These are phyloP conservation scores for Biscogniauxia sp. DNA, from an alignment of 2,329 filamentous ascomycete species.

Conservation along the genomic window DNA sequence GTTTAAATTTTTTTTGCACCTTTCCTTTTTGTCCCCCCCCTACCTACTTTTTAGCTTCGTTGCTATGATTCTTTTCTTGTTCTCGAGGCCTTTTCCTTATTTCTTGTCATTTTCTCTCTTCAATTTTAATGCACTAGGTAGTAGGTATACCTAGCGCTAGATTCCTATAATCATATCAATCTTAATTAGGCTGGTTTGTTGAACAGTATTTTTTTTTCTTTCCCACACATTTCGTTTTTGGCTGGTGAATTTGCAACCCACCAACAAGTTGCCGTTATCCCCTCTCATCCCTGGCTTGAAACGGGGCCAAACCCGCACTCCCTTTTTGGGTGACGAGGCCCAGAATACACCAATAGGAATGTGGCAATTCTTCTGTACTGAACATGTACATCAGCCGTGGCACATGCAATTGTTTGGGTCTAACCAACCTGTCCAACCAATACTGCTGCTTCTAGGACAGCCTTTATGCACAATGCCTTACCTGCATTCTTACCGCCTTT, in stretches of 20 bases:
- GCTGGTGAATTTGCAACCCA: neutral
- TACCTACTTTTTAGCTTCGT: neutral
- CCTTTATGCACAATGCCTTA: slow-evolving; percentile 23
- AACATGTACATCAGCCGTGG: slow-evolving; percentile 5
- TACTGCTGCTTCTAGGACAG: slow-evolving; percentile 15
- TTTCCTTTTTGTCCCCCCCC: slow-evolving; percentile 10
- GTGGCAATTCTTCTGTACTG: slow-evolving; percentile 7
- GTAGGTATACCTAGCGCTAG: no score
- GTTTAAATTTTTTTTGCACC: slow-evolving; percentile 8
- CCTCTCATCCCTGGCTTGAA: slow-evolving; percentile 1
- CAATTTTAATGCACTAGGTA: neutral
- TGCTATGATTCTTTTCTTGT: neutral
- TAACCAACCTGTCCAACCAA: slow-evolving; percentile 4
- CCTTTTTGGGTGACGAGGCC: slow-evolving; percentile 3
- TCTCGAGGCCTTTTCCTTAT: neutral
- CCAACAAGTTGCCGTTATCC: neutral
- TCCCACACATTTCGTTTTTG: slow-evolving; percentile 12
- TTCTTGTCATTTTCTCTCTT: neutral
- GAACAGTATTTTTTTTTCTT: neutral
- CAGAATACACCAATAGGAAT: neutral
- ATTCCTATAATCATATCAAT: no score
- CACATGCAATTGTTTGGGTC: slow-evolving; percentile 1
- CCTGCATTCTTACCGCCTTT: slow-evolving; percentile 21
- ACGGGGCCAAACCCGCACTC: slow-evolving; percentile 4
- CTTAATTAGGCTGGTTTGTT: neutral